phyloP scores from a whole-genome alignment of 176 grass and related monocot species.

The Carex kokanica region DNA sequence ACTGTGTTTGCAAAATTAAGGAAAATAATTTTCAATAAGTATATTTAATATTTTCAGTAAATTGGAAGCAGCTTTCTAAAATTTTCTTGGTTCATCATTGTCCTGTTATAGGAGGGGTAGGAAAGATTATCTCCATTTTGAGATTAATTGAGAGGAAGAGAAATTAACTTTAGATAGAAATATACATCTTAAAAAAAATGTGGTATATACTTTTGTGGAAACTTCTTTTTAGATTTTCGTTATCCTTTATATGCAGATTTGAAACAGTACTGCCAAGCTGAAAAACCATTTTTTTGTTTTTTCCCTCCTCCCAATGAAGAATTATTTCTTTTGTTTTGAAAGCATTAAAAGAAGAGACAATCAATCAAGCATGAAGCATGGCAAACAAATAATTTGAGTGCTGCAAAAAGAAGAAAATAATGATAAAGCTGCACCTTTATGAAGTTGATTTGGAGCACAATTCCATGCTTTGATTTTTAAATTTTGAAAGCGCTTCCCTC shows the following conservation, averaged over 20 bases:
- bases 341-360: conserved; percentile 28
- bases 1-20: not conserved
- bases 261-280: not conserved
- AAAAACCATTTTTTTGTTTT: conserved; percentile 17
- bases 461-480: conserved; percentile 10
- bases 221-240: not conserved
- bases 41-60: not conserved
- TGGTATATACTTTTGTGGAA: not conserved
- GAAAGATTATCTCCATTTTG: not conserved
- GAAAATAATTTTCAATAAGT: not conserved
- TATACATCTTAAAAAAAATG: not conserved
- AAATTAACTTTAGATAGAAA: not conserved
- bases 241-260: conserved; percentile 16
- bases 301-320: not conserved
- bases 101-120: not conserved
- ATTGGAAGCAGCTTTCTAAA: not conserved
- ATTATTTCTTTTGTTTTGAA: not conserved
- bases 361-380: conserved; percentile 34
- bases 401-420: conserved; percentile 18
- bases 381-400: conserved; percentile 22
- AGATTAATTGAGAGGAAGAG: not conserved
- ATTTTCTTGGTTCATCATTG: not conserved
- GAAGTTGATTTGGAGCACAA: conserved; percentile 23
- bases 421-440: conserved; percentile 21
- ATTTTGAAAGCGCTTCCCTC: conserved; percentile 37